Evolutionary conservation across 2,329 filamentous ascomycete genomes (phyloP), one percentile per base, ranked within the genome.

Genomic region (Apiospora marii): DNA sequence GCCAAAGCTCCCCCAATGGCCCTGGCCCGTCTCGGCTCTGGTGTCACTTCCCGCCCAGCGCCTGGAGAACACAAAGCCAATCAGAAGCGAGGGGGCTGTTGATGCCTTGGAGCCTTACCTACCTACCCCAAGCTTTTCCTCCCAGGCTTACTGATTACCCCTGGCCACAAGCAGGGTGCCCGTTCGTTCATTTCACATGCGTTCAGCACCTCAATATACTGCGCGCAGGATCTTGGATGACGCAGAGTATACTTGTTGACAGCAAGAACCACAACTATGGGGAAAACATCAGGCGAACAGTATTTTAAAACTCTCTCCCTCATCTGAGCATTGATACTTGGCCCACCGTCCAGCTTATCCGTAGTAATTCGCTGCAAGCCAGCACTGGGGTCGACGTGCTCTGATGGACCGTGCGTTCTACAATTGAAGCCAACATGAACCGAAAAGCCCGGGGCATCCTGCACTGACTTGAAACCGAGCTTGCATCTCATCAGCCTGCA

Each of bases 1-100:
- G 41, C 46, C 46, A 49, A 68, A 68, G 67, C 67, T 46, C 41
- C 30, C 67, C 41, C 67, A 68, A 68, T 34, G 34, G 22, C 41
- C 67, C 67, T 68, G 27, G 41, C 46, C 41, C 24, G n/a, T 46
- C 37, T 41, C 67, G 7, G 30, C 30, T 61, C 37, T 64, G 30
- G 30, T 61, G 58, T 64, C 58, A 64, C 58, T 64, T 64, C 58
- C 19, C 34, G 58, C 22, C 34, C 34, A 64, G 58, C 58, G 58
- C 58, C 58, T 64, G 58, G 58, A 64, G 58, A 64, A 64, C 12
- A 19, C 58, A 41, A 64, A 24, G 34, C 58, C 58, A 64, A 64
- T 64, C 58, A 64, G 58, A 64, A 64, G 58, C 58, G 19, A 64
- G 19, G 22, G 34, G 19, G 22, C 7, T 10, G 19, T 64, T 64